Conservation (phyloP, 106 monocot genomes). For the Phalaenopsis aphrodite region DNA sequence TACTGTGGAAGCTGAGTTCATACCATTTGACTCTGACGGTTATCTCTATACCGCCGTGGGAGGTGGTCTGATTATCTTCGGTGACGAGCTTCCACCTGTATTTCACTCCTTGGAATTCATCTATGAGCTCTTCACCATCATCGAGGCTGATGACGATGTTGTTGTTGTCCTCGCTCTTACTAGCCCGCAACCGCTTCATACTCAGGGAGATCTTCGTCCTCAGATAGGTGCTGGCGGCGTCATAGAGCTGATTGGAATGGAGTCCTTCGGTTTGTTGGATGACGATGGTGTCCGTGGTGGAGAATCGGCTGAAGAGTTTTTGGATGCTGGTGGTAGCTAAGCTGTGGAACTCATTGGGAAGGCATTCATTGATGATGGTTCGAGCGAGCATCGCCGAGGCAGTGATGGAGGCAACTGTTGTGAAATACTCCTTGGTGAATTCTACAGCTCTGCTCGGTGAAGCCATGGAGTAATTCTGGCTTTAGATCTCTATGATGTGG, state of each 20-base stretch:
- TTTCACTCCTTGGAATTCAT: background rate
- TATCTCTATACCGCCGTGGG: background rate
- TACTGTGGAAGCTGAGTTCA: slow-evolving; percentile 16
- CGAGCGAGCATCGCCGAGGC: slow-evolving; percentile 18
- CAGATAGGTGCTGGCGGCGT: slow-evolving; percentile 18
- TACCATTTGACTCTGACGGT: background rate
- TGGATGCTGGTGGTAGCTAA: slow-evolving; percentile 9
- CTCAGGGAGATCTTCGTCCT: slow-evolving; percentile 6
- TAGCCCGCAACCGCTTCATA: slow-evolving; percentile 14
- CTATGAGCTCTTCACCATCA: background rate
- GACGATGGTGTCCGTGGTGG: slow-evolving; percentile 14
- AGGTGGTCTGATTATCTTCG: background rate
- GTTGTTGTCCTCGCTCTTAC: slow-evolving; percentile 10
- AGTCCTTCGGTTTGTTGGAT: slow-evolving; percentile 15
- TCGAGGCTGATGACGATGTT: background rate
- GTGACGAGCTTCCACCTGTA: background rate
- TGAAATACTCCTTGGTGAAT: slow-evolving; percentile 6
- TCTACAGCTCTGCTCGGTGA: background rate
- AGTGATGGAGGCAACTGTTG: slow-evolving; percentile 19
- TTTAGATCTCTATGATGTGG: too few species aligned
- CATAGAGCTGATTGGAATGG: slow-evolving; percentile 17
- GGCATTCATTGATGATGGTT: slow-evolving; percentile 19
- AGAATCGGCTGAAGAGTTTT: background rate
- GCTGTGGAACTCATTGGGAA: slow-evolving; percentile 18
- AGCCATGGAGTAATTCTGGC: too few species aligned